These are phyloP conservation scores for Pichia sp. DNA, from an alignment of 1,139 yeast species.

Conservation along the genomic window DNA sequence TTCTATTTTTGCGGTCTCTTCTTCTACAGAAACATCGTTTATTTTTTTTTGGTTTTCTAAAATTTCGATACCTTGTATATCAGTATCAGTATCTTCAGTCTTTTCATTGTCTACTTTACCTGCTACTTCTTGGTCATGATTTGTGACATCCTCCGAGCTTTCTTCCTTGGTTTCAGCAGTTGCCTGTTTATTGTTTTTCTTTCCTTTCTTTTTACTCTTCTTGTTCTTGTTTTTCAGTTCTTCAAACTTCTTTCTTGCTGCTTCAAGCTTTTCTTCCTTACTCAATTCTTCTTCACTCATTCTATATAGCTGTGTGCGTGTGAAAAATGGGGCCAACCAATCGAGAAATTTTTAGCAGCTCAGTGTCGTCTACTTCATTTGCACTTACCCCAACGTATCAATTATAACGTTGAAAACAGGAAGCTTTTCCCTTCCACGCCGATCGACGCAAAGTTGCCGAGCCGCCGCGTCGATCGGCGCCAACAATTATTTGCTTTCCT, in stretches of 20 bases:
- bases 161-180: not conserved
- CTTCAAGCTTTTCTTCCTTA: constrained; percentile 48
- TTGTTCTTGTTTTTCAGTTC: constrained; percentile 39
- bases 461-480: not conserved
- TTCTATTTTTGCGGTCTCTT: constrained; percentile 8
- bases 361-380: no score
- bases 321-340: not conserved
- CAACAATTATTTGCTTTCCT: no score
- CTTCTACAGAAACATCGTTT: constrained; percentile 9
- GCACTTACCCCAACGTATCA: no score
- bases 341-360: not conserved
- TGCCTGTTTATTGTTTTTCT: constrained; percentile 17
- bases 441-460: not conserved
- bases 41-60: no score
- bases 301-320: not conserved
- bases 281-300: constrained; percentile 24
- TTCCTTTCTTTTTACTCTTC: constrained; percentile 21
- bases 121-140: no score
- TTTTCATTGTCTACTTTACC: constrained; percentile 16
- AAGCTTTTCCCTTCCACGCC: not conserved
- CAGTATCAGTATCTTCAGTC: constrained; percentile 5
- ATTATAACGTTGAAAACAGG: no score
- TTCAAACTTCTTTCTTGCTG: constrained; percentile 49
- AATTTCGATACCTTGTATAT: no score
- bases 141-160: no score